Percentiles rank a stretch among this genome's conserved stretches.
Evolutionary conservation across 2,329 filamentous ascomycete genomes (phyloP).

Genomic region (Falciphora oryzae): DNA sequence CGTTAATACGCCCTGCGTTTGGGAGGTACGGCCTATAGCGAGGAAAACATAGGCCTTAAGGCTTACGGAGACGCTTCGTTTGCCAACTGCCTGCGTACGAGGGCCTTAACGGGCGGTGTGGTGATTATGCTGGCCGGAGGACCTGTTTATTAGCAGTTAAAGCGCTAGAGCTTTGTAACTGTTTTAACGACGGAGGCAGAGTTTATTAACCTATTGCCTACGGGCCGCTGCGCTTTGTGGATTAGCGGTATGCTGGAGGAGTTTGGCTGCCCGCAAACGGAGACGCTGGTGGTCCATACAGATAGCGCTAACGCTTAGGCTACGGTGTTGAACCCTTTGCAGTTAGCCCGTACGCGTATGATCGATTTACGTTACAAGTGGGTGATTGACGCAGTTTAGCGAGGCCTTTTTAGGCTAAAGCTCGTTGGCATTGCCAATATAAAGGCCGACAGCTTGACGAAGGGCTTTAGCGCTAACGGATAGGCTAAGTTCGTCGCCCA

Average conservation of each 20-base stretch:
- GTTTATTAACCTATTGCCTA: background rate
- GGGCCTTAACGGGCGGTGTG: too few species aligned
- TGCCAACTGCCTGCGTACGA: background rate
- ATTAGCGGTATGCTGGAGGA: background rate
- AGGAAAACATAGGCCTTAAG: background rate
- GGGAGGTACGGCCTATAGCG: background rate
- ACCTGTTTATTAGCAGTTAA: background rate
- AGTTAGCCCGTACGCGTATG: background rate
- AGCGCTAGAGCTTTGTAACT: background rate
- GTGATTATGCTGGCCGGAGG: background rate
- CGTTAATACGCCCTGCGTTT: background rate
- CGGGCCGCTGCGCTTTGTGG: background rate
- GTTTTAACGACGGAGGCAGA: background rate
- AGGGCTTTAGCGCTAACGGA: background rate
- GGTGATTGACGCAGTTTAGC: background rate
- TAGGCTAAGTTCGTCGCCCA: background rate
- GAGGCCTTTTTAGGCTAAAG: too few species aligned
- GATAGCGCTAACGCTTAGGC: background rate
- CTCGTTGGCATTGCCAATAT: background rate
- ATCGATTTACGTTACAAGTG: background rate
- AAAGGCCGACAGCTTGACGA: background rate
- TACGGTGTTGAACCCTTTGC: background rate
- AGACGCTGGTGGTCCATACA: background rate
- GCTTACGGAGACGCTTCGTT: background rate
- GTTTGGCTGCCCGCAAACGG: background rate